Conservation (phyloP, 441 rosid species). For the Corymbia citriodora region DNA sequence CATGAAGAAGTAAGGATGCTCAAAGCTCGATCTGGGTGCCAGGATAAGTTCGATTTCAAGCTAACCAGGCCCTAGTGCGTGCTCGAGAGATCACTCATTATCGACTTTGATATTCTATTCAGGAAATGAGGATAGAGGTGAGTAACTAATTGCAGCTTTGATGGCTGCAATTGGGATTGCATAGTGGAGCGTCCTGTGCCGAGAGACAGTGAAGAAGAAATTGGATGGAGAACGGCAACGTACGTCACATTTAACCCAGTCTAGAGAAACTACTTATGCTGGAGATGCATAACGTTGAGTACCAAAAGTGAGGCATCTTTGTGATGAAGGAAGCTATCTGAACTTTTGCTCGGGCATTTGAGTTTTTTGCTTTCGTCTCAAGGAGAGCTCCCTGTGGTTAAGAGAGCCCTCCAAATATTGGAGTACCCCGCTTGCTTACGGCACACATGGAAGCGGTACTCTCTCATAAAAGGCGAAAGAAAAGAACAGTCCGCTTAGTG, state of each 20-base stretch:
- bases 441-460: conserved; percentile 14
- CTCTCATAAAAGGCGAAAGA: conserved; percentile 73
- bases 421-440: background rate
- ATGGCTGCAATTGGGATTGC: too few species aligned
- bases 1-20: background rate
- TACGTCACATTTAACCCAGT: background rate
- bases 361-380: background rate
- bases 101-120: too few species aligned
- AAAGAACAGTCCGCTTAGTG: conserved; percentile 34
- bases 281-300: background rate
- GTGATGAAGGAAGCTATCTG: background rate
- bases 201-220: background rate
- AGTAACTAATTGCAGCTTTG: too few species aligned
- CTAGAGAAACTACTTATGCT: background rate
- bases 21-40: background rate
- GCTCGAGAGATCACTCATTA: background rate
- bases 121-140: too few species aligned
- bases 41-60: background rate
- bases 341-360: background rate
- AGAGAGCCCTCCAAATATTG: background rate
- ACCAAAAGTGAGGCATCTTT: background rate
- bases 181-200: too few species aligned
- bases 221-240: background rate
- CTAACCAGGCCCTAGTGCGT: background rate
- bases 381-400: background rate